A percentile compares a stretch with the other conserved stretches of the same genome.
Evolutionary conservation across 2,329 filamentous ascomycete genomes (phyloP).

Genomic region (Xylaria multiplex): DNA sequence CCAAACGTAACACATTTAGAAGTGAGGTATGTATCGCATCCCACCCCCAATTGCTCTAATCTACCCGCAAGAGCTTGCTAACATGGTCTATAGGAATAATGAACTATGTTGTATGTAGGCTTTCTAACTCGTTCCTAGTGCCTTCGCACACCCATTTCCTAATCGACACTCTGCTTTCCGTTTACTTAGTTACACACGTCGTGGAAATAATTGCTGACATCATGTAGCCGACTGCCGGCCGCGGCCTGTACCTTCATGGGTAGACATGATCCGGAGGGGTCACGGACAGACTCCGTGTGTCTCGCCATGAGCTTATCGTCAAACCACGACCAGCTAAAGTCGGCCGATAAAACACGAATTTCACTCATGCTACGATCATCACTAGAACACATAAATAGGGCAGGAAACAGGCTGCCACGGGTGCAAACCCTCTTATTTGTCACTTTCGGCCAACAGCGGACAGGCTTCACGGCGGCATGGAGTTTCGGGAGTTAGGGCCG

Average conservation of each 20-base stretch:
- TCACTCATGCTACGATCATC: slow-evolving; percentile 10
- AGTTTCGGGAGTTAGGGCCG: slow-evolving; percentile 25
- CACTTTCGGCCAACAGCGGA: slow-evolving; percentile 14
- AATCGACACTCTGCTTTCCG: background rate
- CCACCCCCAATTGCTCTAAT: background rate
- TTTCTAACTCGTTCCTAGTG: background rate
- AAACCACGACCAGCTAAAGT: slow-evolving; percentile 4
- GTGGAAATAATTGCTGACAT: slow-evolving; percentile 6
- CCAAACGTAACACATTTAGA: slow-evolving; percentile 49
- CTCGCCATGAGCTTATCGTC: background rate
- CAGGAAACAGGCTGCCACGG: slow-evolving; percentile 27
- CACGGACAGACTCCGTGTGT: slow-evolving; percentile 44
- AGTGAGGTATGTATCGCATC: slow-evolving; percentile 43
- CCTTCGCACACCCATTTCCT: background rate
- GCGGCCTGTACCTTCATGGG: slow-evolving; percentile 46
- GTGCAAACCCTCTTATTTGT: slow-evolving; percentile 30
- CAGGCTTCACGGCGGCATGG: slow-evolving; percentile 19
- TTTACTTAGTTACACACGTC: background rate
- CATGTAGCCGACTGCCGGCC: slow-evolving; percentile 48
- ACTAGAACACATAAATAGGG: slow-evolving; percentile 24
- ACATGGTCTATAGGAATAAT: slow-evolving; percentile 42
- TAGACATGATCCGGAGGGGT: slow-evolving; percentile 48
- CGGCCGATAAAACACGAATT: slow-evolving; percentile 1
- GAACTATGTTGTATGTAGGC: slow-evolving; percentile 47
- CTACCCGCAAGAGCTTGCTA: slow-evolving; percentile 6